These are phyloP conservation scores for Alectoria sarmentosa DNA, from an alignment of 495 filamentous ascomycete genomes.

Conservation along the genomic window DNA sequence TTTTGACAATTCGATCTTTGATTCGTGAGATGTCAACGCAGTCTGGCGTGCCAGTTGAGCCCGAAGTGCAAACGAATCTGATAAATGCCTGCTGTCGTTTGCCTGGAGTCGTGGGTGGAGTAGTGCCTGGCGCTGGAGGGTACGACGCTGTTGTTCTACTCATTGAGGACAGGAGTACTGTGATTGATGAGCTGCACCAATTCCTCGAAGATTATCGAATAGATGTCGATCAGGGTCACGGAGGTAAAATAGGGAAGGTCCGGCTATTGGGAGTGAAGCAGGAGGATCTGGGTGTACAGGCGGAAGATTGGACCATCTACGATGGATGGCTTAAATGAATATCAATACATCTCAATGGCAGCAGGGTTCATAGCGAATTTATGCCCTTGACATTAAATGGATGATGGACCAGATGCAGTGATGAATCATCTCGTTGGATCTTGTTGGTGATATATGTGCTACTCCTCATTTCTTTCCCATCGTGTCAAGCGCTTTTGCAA, in stretches of 20 bases:
- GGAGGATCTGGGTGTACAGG: conserved; percentile 76
- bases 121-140: conserved; percentile 91
- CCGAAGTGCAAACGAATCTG: conserved; percentile 72
- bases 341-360: background rate
- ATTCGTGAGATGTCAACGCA: conserved; percentile 68
- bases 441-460: background rate
- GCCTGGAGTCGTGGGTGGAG: conserved; percentile 78
- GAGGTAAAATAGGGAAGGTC: conserved; percentile 61
- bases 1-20: conserved; percentile 47
- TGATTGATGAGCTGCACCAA: conserved; percentile 52
- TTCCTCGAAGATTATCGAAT: conserved; percentile 60
- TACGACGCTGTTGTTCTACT: conserved; percentile 86
- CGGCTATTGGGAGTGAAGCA: conserved; percentile 73
- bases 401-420: background rate
- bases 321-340: conserved; percentile 49
- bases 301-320: conserved; percentile 57
- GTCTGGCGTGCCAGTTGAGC: conserved; percentile 85
- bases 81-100: conserved; percentile 66
- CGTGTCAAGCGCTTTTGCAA: no score
- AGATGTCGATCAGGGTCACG: conserved; percentile 42
- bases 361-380: background rate
- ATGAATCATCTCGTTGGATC: background rate
- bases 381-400: background rate
- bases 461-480: no score
- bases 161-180: conserved; percentile 63